Evolutionary conservation across 2,329 filamentous ascomycete genomes (phyloP), one percentile per base, ranked within the genome.

Genomic region (Colletotrichum sp.): DNA sequence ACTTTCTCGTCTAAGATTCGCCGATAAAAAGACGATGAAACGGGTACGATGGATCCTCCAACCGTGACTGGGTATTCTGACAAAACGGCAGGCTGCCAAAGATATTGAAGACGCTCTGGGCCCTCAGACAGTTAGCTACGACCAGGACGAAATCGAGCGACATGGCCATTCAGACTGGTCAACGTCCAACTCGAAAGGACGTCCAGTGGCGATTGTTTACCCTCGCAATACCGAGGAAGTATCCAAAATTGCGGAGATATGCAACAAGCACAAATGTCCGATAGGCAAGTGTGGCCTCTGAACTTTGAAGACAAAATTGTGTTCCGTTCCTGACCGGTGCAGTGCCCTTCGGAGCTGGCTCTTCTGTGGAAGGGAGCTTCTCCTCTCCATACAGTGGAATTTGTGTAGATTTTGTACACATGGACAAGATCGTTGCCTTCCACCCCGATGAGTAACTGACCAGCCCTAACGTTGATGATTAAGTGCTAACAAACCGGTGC

Each of bases 101-200:
- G 68, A 75, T 15, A 72, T 77, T 3, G 58, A 52, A 8, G 13
- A 21, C 3, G 34, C 80, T 12, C 82, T 94, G 6, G 92, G 92
- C 26, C 86, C 91, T 52, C 92, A 93, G 68, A 83, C 88, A 3
- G 90, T 95, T 65, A 92, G 88, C 79, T 91, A 90, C 15, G 93
- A 95, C 79, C 86, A 90, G 58, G 92, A 93, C 57, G 92, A 92
- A 60, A 84, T 94, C 3, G 88, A 91, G 24, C 84, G 87, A 61
- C 93, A 95, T 80, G 92, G 93, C 16, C 92, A 91, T 82, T 94
- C 93, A 0, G 93, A 94, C 80, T 94, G 92, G 92, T 94, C 92
- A 0, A 91, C 91, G 1, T 90, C 93, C 79, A 94, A 95, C 80
- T 90, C 91, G 32, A 87, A 91, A 34, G 88, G 87, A 24, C 85